Conservation (phyloP, 2,329 filamentous ascomycete genomes). For the Ustilaginoidea virens region DNA sequence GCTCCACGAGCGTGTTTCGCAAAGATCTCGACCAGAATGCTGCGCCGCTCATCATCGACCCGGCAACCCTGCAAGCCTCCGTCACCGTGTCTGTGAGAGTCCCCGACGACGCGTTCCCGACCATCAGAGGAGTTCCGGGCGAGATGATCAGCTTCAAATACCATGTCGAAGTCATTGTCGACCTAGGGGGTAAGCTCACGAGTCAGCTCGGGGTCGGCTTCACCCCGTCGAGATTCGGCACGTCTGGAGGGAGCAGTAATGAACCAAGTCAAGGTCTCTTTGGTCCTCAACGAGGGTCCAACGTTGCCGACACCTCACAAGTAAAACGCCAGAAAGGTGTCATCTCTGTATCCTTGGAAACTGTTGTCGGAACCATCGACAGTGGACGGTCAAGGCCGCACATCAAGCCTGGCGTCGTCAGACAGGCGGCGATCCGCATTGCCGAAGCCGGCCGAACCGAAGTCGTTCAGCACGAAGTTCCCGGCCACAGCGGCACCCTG, state of each 20-base stretch:
- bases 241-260: constrained; percentile 12
- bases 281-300: constrained; percentile 26
- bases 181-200: constrained; percentile 74
- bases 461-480: constrained; percentile 9
- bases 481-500: constrained; percentile 2
- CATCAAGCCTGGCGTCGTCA: constrained; percentile 10
- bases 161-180: constrained; percentile 81
- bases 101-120: constrained; percentile 83
- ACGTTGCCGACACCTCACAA: constrained; percentile 75
- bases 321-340: constrained; percentile 82
- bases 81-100: constrained; percentile 74
- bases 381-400: constrained; percentile 30
- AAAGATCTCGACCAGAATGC: constrained; percentile 88
- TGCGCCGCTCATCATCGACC: constrained; percentile 77
- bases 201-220: constrained; percentile 54
- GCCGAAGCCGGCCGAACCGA: constrained; percentile 18
- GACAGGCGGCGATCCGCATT: constrained; percentile 12
- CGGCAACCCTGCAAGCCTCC: constrained; percentile 57
- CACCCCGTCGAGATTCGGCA: constrained; percentile 26
- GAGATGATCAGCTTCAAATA: constrained; percentile 94
- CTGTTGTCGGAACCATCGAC: constrained; percentile 75
- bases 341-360: constrained; percentile 73
- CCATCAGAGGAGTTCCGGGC: constrained; percentile 76
- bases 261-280: constrained; percentile 15
- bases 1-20: constrained; percentile 82